phyloP scores from a whole-genome alignment of 345 rosid genomes.

The Camelina hispida region DNA sequence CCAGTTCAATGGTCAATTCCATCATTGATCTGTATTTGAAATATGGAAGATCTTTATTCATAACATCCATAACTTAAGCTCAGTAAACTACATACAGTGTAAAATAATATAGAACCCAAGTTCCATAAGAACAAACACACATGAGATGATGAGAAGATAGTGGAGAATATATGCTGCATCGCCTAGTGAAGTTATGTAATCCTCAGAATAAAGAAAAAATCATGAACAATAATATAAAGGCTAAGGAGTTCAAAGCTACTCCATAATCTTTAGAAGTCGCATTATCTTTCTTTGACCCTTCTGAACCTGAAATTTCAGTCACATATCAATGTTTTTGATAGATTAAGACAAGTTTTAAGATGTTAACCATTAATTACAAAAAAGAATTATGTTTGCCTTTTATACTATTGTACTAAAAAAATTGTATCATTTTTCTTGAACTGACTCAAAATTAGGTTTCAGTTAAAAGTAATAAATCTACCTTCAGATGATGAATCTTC shows the following conservation, averaged over 20 bases:
- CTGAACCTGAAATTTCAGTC: constrained; percentile 21
- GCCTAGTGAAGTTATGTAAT: background rate
- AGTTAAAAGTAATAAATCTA: background rate
- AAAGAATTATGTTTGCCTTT: too few species aligned
- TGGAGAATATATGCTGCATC: background rate
- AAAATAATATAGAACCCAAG: background rate
- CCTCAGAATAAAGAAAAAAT: constrained; percentile 19
- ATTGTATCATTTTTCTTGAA: too few species aligned
- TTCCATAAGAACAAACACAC: background rate
- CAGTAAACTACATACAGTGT: too few species aligned
- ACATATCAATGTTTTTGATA: background rate
- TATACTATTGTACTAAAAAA: too few species aligned
- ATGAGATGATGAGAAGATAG: constrained; percentile 12
- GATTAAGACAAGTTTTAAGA: too few species aligned
- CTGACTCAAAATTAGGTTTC: too few species aligned
- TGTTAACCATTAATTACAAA: too few species aligned
- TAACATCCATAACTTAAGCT: too few species aligned
- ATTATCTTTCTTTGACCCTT: constrained; percentile 32
- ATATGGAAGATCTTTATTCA: too few species aligned
- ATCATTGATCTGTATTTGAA: too few species aligned
- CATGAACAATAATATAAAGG: constrained; percentile 2
- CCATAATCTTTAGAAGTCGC: background rate
- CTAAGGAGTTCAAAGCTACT: constrained; percentile 23
- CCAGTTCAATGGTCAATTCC: too few species aligned
- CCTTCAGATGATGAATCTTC: constrained; percentile 42